phyloP scores from a whole-genome alignment of 345 rosid genomes.

The thale cress (Arabidopsis thaliana) region TAIR10.1 NC_003076.8:19941001-19941500 shows the following conservation, averaged over 20 bases:
- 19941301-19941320: constrained; percentile 39
- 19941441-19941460: constrained; percentile 51
- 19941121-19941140: constrained; percentile 29
- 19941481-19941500: neutral
- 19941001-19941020: constrained; percentile 58
- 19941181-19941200: constrained; percentile 37
- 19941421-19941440: constrained; percentile 39
- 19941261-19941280: constrained; percentile 48
- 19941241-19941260: constrained; percentile 16
- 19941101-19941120: constrained; percentile 36
- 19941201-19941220: constrained; percentile 37
- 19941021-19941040: constrained; percentile 57
- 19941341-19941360: constrained; percentile 42
- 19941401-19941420: constrained; percentile 39
- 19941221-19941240: constrained; percentile 35
- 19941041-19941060: constrained; percentile 58
- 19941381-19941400: constrained; percentile 34
- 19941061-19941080: constrained; percentile 82
- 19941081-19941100: constrained; percentile 36
- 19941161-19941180: constrained; percentile 20
- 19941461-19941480: constrained; percentile 31
- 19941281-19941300: constrained; percentile 40
- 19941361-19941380: constrained; percentile 12
- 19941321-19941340: constrained; percentile 44
- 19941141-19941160: constrained; percentile 32